phyloP scores from a whole-genome alignment of 805 yeast species.

The Dipodascus geniculatus region DNA sequence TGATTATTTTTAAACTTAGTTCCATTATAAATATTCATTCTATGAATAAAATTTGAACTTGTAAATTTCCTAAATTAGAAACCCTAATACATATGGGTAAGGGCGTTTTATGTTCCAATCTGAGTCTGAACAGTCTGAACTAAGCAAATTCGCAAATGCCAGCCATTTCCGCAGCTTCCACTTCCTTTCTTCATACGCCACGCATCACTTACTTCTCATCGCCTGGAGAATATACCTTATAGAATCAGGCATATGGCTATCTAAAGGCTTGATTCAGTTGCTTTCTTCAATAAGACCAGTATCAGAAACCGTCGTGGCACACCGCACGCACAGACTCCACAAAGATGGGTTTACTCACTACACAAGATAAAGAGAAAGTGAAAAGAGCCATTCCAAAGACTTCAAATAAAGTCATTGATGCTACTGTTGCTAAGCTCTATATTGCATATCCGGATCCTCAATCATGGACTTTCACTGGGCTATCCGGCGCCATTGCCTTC shows the following conservation, averaged over 20 bases:
- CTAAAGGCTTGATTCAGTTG: not conserved
- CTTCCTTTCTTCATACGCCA: not conserved
- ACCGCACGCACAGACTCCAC: not conserved
- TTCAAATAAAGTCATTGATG: conserved; percentile 77
- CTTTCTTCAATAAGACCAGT: no score
- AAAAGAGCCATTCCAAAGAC: conserved; percentile 84
- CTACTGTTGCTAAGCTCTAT: conserved; percentile 80
- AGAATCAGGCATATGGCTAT: not conserved
- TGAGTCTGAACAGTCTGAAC: not conserved
- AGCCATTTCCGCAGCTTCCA: not conserved
- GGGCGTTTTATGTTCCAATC: not conserved
- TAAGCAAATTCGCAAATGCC: not conserved
- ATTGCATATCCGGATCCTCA: conserved; percentile 78
- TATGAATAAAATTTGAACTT: no score
- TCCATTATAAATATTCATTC: no score
- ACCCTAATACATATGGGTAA: not conserved
- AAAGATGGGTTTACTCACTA: conserved; percentile 20
- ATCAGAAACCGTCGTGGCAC: not conserved
- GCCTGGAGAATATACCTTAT: not conserved
- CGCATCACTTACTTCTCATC: not conserved
- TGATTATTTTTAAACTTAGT: no score
- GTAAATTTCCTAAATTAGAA: not conserved
- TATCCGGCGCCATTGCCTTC: conserved; percentile 74
- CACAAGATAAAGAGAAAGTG: conserved; percentile 74
- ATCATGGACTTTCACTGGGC: conserved; percentile 79